Evolutionary conservation across 2,329 filamentous ascomycete species (phyloP), one percentile per base, ranked within the genome.

Genomic region (Cladophialophora carrionii): DNA sequence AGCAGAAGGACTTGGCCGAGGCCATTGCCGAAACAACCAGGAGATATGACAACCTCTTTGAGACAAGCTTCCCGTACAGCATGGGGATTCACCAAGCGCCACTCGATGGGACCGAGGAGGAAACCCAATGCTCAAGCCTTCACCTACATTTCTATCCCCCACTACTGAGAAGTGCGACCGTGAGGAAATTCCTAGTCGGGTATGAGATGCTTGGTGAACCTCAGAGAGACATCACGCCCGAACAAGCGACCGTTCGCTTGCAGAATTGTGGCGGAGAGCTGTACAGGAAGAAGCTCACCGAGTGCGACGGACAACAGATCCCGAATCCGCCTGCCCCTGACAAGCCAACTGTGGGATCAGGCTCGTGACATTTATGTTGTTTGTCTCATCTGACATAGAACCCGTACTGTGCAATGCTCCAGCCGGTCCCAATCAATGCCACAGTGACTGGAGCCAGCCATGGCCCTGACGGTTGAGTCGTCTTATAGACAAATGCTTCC

Each of bases 61-160:
- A 98, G 81, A 97, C 93, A 41, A 92, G 87, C 73, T 99, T 99
- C 74, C 95, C 95, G 0, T 99, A 99, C 78, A 96, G 90, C 77
- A 98, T 96, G 76, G 95, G 95, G 49, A 88, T 99, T 63, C 95
- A 99, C 76, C 95, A 99, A 81, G 94, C 95, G 20, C 95, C 95
- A 2, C 83, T 99, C 6, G 86, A 90, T 29, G 92, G 91, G 24
- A 89, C 86, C 0, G 84, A 87, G 0, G 91, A 96, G 67, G 94
- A 98, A 77, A 85, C 94, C 61, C 90, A 96, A 72, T 88, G 88
- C 67, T 92, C 91, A 71, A 94, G 96, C 78, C 88, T 99, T 75
- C 95, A 99, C 78, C 89, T 99, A 81, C 95, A 99, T 80, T 99
- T 99, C 78, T 98, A 97, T 77, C 95, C 95, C 49, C 95, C 95